Conservation (phyloP, 495 filamentous ascomycete genomes). For the Podospora anserina region DNA sequence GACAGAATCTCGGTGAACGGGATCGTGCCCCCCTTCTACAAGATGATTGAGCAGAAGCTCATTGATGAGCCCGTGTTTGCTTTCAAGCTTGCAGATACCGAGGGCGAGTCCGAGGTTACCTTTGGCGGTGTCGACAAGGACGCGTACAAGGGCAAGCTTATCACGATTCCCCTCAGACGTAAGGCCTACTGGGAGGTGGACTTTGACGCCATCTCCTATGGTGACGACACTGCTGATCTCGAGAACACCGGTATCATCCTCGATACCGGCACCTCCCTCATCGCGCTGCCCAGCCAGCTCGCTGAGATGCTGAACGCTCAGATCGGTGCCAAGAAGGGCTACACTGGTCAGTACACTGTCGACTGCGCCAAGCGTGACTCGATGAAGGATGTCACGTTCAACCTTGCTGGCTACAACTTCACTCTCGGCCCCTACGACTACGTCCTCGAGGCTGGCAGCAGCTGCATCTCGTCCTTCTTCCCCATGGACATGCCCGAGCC, state of each 20-base stretch:
- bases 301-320: constrained; percentile 97
- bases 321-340: constrained; percentile 96
- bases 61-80: constrained; percentile 92
- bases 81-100: constrained; percentile 82
- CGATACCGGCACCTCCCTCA: constrained; percentile 97
- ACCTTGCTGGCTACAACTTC: constrained; percentile 83
- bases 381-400: constrained; percentile 87
- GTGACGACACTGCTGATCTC: constrained; percentile 76
- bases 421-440: constrained; percentile 87
- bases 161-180: constrained; percentile 87
- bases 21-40: constrained; percentile 94
- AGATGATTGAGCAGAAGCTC: constrained; percentile 82
- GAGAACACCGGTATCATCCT: constrained; percentile 94
- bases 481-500: constrained; percentile 96
- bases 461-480: constrained; percentile 96
- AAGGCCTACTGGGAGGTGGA: constrained; percentile 99
- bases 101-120: constrained; percentile 77
- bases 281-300: constrained; percentile 86
- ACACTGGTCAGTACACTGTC: constrained; percentile 89
- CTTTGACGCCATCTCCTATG: constrained; percentile 85
- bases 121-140: constrained; percentile 88
- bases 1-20: constrained; percentile 94
- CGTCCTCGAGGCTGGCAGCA: constrained; percentile 90
- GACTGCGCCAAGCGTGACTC: constrained; percentile 80
- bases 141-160: constrained; percentile 87